These are phyloP conservation scores for Lathyrus tuberosus DNA, from an alignment of 306 rosid species.

Conservation along the genomic window DNA sequence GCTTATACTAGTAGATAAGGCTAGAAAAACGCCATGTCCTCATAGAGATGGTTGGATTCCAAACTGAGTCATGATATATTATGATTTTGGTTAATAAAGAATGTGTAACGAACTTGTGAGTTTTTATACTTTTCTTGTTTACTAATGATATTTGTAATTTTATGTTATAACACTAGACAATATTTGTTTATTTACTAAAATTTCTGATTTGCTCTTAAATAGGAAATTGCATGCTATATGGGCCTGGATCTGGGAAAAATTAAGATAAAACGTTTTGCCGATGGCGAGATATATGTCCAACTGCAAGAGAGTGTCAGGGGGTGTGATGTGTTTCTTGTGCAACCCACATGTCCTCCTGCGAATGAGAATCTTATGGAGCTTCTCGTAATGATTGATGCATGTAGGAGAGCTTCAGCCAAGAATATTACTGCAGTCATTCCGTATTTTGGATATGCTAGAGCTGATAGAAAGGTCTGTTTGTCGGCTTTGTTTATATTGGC, in stretches of 20 bases:
- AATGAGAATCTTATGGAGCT: conserved; percentile 97
- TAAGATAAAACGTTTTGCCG: conserved; percentile 94
- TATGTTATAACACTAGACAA: neutral
- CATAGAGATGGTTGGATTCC: neutral
- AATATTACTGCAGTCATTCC: conserved; percentile 94
- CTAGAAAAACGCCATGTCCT: neutral
- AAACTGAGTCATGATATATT: neutral
- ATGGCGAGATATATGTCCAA: conserved; percentile 94
- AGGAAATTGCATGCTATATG: conserved; percentile 97
- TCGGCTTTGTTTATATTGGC: conserved; percentile 7
- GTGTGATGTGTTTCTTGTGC: conserved; percentile 92
- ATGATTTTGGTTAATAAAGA: conserved; percentile 5
- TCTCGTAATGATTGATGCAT: conserved; percentile 89
- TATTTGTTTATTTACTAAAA: conserved; percentile 1
- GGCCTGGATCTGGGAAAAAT: conserved; percentile 88
- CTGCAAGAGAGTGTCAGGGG: conserved; percentile 97
- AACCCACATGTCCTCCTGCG: conserved; percentile 98
- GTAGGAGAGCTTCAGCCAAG: conserved; percentile 96
- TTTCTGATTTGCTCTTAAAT: conserved; percentile 31
- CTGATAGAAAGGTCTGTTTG: conserved; percentile 83
- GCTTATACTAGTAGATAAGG: neutral
- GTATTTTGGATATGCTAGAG: conserved; percentile 96
- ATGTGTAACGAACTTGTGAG: neutral
- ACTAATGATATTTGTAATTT: conserved; percentile 19
- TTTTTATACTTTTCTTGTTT: conserved; percentile 15